Percentiles rank a stretch among this genome's conserved stretches.
These are phyloP conservation scores for Neurospora intermedia DNA, from an alignment of 495 filamentous ascomycete genomes.

Conservation along the genomic window DNA sequence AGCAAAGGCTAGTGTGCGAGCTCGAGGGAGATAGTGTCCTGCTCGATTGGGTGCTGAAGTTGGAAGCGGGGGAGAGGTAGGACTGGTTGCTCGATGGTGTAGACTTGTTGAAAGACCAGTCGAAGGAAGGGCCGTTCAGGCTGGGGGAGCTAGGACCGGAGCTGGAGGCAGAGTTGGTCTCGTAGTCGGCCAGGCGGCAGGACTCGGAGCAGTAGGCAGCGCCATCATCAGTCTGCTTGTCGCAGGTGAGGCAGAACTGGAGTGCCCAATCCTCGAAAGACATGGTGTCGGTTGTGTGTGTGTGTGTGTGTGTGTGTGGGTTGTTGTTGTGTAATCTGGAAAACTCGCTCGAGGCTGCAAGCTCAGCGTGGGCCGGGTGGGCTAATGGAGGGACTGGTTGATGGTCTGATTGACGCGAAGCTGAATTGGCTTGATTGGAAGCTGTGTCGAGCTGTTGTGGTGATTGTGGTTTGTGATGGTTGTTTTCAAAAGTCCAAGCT, in stretches of 20 bases:
- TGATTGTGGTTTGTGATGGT: not conserved
- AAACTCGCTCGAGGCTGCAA: slow-evolving; percentile 1
- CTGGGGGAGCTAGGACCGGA: slow-evolving; percentile 45
- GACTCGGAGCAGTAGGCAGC: slow-evolving; percentile 86
- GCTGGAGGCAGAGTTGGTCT: slow-evolving; percentile 49
- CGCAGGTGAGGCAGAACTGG: slow-evolving; percentile 92
- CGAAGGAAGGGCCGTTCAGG: slow-evolving; percentile 33
- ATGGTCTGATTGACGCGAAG: not conserved
- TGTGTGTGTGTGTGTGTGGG: slow-evolving; percentile 10
- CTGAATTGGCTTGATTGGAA: not conserved
- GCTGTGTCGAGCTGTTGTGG: not conserved
- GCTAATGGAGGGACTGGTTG: not conserved
- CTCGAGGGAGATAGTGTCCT: slow-evolving; percentile 62
- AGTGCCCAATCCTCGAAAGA: slow-evolving; percentile 67
- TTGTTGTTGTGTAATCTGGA: slow-evolving; percentile 4
- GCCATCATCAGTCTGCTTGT: slow-evolving; percentile 69
- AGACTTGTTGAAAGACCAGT: slow-evolving; percentile 30
- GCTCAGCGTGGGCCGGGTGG: not conserved
- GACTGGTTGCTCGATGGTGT: slow-evolving; percentile 38
- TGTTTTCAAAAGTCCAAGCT: not conserved
- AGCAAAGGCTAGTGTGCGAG: slow-evolving; percentile 77
- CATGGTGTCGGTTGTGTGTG: slow-evolving; percentile 27
- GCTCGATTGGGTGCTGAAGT: slow-evolving; percentile 35
- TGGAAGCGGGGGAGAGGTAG: slow-evolving; percentile 59
- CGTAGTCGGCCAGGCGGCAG: slow-evolving; percentile 80